Evolutionary conservation across 345 rosid species (phyloP).

Genomic region (Citrus unshiu): DNA sequence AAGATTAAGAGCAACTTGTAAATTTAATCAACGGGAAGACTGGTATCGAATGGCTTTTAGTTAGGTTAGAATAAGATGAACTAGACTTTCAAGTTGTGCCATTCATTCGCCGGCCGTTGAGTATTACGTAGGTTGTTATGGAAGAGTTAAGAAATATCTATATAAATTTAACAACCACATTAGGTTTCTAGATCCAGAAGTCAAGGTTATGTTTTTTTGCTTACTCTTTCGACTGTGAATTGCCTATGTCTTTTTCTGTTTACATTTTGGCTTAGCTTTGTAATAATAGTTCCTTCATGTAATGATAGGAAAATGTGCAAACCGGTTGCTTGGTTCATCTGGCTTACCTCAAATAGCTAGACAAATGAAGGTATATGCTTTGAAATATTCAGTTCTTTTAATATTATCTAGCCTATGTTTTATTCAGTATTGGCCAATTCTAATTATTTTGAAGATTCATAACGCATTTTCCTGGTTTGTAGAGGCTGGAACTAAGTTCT

Average conservation of each 20-base stretch:
- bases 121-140: neutral
- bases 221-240: neutral
- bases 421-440: neutral
- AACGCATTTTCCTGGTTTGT: neutral
- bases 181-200: neutral
- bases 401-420: conserved; percentile 1
- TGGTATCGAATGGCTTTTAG: neutral
- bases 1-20: neutral
- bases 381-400: neutral
- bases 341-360: conserved; percentile 82
- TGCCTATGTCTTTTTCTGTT: neutral
- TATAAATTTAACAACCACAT: neutral
- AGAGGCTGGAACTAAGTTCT: conserved; percentile 78
- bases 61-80: neutral
- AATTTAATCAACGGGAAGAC: neutral
- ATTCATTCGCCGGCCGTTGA: neutral
- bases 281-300: conserved; percentile 2
- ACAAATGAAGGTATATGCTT: conserved; percentile 77
- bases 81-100: neutral
- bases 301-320: conserved; percentile 74
- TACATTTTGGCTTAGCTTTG: neutral
- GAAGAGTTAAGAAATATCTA: neutral
- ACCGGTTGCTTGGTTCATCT: conserved; percentile 77
- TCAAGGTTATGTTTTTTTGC: neutral
- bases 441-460: neutral